Evolutionary conservation across 2,329 filamentous ascomycete genomes (phyloP).

Genomic region (Claviceps fusiformis): DNA sequence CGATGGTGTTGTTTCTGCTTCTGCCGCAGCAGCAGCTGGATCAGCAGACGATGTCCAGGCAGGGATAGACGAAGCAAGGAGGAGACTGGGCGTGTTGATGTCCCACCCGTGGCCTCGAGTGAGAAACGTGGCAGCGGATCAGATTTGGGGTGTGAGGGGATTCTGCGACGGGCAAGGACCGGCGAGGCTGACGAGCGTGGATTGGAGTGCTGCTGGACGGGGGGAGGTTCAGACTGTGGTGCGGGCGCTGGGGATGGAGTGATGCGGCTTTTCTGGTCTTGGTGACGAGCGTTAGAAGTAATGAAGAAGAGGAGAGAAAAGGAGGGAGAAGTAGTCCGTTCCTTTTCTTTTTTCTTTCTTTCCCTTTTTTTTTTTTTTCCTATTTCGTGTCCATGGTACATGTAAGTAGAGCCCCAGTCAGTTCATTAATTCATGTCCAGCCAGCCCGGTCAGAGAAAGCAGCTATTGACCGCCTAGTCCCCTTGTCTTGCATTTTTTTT

Average conservation of each 20-base stretch:
- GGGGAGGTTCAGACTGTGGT: conserved; percentile 28
- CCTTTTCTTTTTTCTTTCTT: no score
- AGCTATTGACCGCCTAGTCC: no score
- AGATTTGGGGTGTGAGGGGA: conserved; percentile 37
- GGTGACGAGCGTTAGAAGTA: no score
- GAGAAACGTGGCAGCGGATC: conserved; percentile 44
- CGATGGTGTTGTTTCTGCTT: neutral
- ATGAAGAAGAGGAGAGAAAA: neutral
- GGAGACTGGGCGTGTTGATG: conserved; percentile 60
- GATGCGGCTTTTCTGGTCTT: no score
- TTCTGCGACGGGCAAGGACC: conserved; percentile 15
- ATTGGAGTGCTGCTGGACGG: conserved; percentile 45
- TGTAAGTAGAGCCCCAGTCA: no score
- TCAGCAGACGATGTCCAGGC: conserved; percentile 5
- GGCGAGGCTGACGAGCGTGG: conserved; percentile 33
- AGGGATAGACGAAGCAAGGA: conserved; percentile 40
- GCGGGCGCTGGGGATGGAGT: conserved; percentile 27
- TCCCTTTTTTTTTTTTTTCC: no score
- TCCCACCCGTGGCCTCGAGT: conserved; percentile 73
- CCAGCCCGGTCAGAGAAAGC: no score
- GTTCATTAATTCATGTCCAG: no score
- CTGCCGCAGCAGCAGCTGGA: neutral
- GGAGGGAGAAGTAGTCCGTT: neutral
- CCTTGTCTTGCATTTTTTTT: no score
- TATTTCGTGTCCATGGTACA: no score